Conservation (phyloP, 148 eudicot genomes). For the Hydrangea macrophylla region DNA sequence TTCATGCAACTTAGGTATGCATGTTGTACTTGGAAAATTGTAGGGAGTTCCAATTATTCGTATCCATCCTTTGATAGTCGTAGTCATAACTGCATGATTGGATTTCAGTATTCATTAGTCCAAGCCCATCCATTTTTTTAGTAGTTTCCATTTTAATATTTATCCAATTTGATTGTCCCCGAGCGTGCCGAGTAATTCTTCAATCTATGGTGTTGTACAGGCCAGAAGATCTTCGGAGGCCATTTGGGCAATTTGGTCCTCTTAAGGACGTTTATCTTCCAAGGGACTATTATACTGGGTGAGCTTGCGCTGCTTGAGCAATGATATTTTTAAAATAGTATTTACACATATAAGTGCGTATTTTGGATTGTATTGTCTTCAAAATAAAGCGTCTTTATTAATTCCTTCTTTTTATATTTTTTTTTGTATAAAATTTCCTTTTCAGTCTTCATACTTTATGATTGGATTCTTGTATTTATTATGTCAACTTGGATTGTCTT, state of each 20-base stretch:
- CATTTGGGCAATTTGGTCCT: conserved; percentile 88
- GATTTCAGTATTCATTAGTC: too few species aligned
- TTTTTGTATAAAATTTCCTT: background rate
- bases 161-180: background rate
- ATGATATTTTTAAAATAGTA: too few species aligned
- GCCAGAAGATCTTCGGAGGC: conserved; percentile 92
- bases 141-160: background rate
- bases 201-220: conserved; percentile 33
- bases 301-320: conserved; percentile 32
- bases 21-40: too few species aligned
- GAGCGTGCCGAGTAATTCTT: conserved; percentile 1
- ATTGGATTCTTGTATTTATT: conserved; percentile 4
- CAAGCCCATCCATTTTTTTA: too few species aligned
- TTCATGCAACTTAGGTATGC: too few species aligned
- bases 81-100: background rate
- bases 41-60: background rate
- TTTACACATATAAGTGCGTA: too few species aligned
- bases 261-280: conserved; percentile 92
- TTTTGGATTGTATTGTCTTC: too few species aligned
- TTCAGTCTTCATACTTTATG: too few species aligned
- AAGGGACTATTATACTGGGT: conserved; percentile 93
- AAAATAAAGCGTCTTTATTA: too few species aligned
- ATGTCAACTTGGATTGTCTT: conserved; percentile 27
- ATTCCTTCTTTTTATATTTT: background rate
- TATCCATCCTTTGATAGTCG: background rate